Percentiles rank a stretch among this genome's conserved stretches.
Evolutionary conservation across 306 rosid genomes (phyloP).

Genomic region (Delonix regia): DNA sequence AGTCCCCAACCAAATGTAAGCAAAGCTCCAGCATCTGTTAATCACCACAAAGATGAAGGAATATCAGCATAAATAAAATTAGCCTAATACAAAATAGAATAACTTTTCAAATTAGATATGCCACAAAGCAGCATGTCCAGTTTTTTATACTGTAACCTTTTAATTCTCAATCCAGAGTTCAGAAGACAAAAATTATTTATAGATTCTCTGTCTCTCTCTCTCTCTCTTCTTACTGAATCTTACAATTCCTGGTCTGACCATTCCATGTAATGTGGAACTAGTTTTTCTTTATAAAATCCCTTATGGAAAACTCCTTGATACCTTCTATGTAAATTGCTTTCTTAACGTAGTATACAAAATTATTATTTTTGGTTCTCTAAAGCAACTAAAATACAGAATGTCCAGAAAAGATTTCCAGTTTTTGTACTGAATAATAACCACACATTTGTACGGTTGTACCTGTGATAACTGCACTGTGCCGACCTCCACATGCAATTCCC

Average conservation of each 20-base stretch:
- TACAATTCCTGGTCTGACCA: background rate
- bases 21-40: conserved; percentile 82
- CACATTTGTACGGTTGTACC: conserved; percentile 41
- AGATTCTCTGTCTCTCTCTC: background rate
- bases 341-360: background rate
- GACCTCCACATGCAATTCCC: conserved; percentile 86
- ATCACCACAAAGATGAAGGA: conserved; percentile 3
- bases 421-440: background rate
- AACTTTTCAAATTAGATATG: background rate
- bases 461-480: conserved; percentile 86
- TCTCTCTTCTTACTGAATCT: background rate
- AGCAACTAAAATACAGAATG: background rate
- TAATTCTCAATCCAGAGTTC: conserved; percentile 13
- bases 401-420: background rate
- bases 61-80: conserved; percentile 18
- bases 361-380: background rate
- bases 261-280: conserved; percentile 7
- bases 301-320: background rate
- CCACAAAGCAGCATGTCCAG: background rate
- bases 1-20: conserved; percentile 89
- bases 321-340: background rate
- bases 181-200: background rate
- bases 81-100: background rate
- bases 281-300: background rate
- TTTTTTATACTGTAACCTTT: background rate